Conservation (phyloP, 1,284 basidiomycete species). For the Ceratobasidium sp. region DNA sequence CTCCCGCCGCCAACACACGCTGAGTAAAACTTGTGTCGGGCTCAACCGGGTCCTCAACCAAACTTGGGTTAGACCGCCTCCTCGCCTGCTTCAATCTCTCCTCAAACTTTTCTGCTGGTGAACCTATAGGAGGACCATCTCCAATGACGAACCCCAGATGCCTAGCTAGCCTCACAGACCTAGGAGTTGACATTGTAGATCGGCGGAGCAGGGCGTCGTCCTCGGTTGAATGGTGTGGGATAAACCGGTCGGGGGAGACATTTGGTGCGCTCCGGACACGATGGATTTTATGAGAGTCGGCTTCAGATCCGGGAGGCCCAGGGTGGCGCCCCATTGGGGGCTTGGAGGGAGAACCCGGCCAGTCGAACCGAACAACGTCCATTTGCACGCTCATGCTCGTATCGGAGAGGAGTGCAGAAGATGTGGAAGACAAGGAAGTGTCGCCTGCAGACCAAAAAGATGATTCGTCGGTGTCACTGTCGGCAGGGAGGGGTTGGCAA, state of each 20-base stretch:
- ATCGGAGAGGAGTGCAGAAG: constrained; percentile 12
- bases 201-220: constrained; percentile 16
- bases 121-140: constrained; percentile 1
- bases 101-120: constrained; percentile 20
- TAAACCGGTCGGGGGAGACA: constrained; percentile 32
- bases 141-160: constrained; percentile 39
- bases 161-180: constrained; percentile 31
- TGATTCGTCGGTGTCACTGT: constrained; percentile 37
- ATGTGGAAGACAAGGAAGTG: constrained; percentile 24
- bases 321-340: not conserved
- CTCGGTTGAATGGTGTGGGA: constrained; percentile 3
- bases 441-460: constrained; percentile 33
- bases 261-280: constrained; percentile 26
- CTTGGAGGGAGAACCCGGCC: constrained; percentile 17
- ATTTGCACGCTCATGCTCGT: constrained; percentile 40
- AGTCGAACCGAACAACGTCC: constrained; percentile 42
- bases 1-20: constrained; percentile 11
- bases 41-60: not conserved
- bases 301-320: not conserved
- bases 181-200: constrained; percentile 28
- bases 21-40: not conserved
- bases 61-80: not conserved
- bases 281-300: constrained; percentile 12
- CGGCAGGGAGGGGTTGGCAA: not conserved
- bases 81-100: constrained; percentile 2